Conservation (phyloP, 164 flowering plant species). For the Berberis vulgaris region DNA sequence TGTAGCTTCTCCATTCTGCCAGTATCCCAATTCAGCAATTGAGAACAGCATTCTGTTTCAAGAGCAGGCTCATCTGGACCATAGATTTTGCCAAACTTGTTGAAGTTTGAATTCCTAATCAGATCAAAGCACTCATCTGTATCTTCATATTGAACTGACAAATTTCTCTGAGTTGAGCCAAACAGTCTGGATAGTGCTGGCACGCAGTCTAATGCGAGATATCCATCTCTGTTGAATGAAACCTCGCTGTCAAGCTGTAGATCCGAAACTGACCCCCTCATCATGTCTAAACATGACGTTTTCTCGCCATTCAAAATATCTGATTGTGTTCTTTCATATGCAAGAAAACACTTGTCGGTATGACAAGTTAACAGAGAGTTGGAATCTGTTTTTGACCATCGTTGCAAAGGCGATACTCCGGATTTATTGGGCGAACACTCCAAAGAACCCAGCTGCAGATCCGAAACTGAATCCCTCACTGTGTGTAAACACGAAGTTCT, state of each 20-base stretch:
- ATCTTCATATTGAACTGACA: slow-evolving; percentile 1
- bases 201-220: slow-evolving; percentile 5
- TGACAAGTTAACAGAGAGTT: background rate
- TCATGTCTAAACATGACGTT: slow-evolving; percentile 3
- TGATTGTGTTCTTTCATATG: slow-evolving; percentile 6
- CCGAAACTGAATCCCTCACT: no score
- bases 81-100: slow-evolving; percentile 16
- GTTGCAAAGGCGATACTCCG: no score
- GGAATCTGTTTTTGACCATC: no score
- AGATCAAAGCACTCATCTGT: slow-evolving; percentile 5
- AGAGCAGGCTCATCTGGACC: slow-evolving; percentile 9
- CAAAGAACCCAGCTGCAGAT: no score
- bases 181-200: background rate
- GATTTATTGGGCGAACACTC: no score
- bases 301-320: slow-evolving; percentile 5
- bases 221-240: slow-evolving; percentile 10
- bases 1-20: slow-evolving; percentile 8
- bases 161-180: background rate
- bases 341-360: slow-evolving; percentile 8
- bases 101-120: slow-evolving; percentile 1
- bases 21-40: slow-evolving; percentile 26
- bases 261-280: slow-evolving; percentile 9
- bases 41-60: slow-evolving; percentile 10
- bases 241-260: slow-evolving; percentile 7
- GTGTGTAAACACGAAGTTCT: no score